Conservation (phyloP, 2,329 filamentous ascomycete genomes). For the Mycogone perniciosa region DNA sequence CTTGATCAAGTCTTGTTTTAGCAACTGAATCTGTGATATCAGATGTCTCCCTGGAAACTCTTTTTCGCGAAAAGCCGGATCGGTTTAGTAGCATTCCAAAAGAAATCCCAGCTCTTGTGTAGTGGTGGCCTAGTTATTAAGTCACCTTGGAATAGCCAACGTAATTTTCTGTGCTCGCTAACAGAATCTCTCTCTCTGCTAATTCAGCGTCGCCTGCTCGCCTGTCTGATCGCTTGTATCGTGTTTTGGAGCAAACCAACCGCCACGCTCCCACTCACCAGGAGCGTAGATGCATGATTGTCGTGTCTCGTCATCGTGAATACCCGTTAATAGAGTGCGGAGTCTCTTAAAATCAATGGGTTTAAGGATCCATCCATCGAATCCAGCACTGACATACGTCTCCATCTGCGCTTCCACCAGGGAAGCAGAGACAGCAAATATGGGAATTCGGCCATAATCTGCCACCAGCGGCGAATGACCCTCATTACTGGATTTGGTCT, state of each 20-base stretch:
- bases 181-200: background rate
- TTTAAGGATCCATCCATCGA: conserved; percentile 88
- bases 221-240: conserved; percentile 6
- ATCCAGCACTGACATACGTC: conserved; percentile 69
- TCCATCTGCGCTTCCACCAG: conserved; percentile 63
- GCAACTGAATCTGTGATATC: no score
- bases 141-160: no score
- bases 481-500: conserved; percentile 44
- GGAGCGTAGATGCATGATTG: conserved; percentile 59
- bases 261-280: conserved; percentile 77
- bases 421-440: conserved; percentile 83
- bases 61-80: no score
- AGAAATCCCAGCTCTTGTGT: no score
- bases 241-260: conserved; percentile 57
- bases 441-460: conserved; percentile 62
- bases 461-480: conserved; percentile 53
- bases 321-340: conserved; percentile 61
- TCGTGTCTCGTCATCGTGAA: conserved; percentile 54
- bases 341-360: conserved; percentile 77
- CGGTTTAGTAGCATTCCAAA: no score
- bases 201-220: background rate
- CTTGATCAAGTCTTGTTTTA: no score
- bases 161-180: no score
- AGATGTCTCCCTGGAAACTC: no score
- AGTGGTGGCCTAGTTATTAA: no score